phyloP scores from a whole-genome alignment of 495 filamentous ascomycete genomes.

The Chaetomium fimeti region DNA sequence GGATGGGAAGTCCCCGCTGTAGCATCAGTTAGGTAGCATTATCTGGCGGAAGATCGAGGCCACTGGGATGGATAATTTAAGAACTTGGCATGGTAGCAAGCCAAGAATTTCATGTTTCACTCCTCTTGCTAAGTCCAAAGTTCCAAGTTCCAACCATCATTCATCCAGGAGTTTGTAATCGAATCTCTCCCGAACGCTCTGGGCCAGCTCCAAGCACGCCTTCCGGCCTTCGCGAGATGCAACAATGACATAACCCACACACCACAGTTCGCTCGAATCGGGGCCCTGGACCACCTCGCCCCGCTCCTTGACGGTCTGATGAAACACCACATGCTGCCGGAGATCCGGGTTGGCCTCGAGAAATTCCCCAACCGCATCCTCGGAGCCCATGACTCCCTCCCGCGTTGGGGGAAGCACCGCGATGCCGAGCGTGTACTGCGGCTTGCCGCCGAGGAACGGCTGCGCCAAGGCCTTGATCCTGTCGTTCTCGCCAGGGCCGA shows the following conservation, averaged over 20 bases:
- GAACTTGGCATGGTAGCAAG: neutral
- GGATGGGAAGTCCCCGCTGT: neutral
- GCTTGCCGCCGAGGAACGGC: slow-evolving; percentile 28
- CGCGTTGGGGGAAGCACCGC: slow-evolving; percentile 23
- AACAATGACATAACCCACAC: slow-evolving; percentile 22
- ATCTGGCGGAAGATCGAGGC: neutral
- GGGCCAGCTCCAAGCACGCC: slow-evolving; percentile 14
- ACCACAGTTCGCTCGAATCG: slow-evolving; percentile 27
- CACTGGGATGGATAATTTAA: neutral
- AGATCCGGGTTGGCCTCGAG: slow-evolving; percentile 25
- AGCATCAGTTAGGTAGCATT: no score
- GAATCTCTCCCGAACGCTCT: slow-evolving; percentile 13
- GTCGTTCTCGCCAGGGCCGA: slow-evolving; percentile 24
- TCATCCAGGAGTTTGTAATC: slow-evolving; percentile 16
- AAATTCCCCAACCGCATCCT: slow-evolving; percentile 27
- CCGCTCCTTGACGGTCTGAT: slow-evolving; percentile 25
- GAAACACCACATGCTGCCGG: slow-evolving; percentile 22
- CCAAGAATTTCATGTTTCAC: neutral
- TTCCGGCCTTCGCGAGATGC: slow-evolving; percentile 5
- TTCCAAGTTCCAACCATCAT: no score
- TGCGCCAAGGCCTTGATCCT: slow-evolving; percentile 29
- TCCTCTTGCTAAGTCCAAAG: neutral
- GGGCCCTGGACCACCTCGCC: slow-evolving; percentile 28
- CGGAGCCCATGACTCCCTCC: slow-evolving; percentile 24
- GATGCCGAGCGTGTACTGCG: slow-evolving; percentile 26